Evolutionary conservation across 768 basidiomycete genomes (phyloP).

Genomic region (Chalciporus piperatus): DNA sequence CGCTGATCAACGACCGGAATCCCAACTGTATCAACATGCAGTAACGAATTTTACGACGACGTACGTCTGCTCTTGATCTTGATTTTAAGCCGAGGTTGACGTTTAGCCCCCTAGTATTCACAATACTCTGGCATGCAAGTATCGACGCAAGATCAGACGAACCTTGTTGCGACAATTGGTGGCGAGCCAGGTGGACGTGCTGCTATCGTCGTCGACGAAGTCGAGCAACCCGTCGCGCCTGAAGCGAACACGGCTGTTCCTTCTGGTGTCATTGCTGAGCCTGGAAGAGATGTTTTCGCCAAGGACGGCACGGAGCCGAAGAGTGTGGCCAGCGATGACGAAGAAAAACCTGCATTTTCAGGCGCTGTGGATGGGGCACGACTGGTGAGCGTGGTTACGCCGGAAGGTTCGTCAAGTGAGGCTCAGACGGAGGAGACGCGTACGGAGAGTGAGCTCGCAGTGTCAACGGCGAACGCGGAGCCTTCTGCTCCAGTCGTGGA

Average conservation of each 20-base stretch:
- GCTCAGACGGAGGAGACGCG: neutral
- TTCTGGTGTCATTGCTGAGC: conserved; percentile 59
- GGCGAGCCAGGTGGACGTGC: conserved; percentile 54
- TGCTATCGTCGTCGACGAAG: conserved; percentile 52
- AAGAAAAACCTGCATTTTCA: conserved; percentile 1
- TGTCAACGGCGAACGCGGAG: neutral
- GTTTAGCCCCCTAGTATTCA: conserved; percentile 43
- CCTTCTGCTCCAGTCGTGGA: neutral
- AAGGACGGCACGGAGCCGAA: conserved; percentile 45
- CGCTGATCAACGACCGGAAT: neutral
- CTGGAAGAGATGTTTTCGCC: conserved; percentile 73
- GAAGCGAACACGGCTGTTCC: conserved; percentile 38
- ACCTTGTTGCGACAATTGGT: conserved; percentile 45
- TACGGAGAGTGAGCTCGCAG: neutral
- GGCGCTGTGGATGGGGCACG: conserved; percentile 20
- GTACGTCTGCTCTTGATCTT: conserved; percentile 40
- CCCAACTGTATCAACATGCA: conserved; percentile 21
- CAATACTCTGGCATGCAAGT: conserved; percentile 43
- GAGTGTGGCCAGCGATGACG: conserved; percentile 32
- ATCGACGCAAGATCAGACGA: conserved; percentile 39
- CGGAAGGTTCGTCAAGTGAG: neutral
- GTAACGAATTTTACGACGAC: conserved; percentile 66
- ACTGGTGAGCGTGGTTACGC: conserved; percentile 35
- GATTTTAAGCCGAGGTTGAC: neutral
- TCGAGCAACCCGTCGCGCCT: conserved; percentile 5